Evolutionary conservation across 164 flowering plant genomes (phyloP), one percentile per base, ranked within the genome.

Genomic region (Taxillus chinensis): DNA sequence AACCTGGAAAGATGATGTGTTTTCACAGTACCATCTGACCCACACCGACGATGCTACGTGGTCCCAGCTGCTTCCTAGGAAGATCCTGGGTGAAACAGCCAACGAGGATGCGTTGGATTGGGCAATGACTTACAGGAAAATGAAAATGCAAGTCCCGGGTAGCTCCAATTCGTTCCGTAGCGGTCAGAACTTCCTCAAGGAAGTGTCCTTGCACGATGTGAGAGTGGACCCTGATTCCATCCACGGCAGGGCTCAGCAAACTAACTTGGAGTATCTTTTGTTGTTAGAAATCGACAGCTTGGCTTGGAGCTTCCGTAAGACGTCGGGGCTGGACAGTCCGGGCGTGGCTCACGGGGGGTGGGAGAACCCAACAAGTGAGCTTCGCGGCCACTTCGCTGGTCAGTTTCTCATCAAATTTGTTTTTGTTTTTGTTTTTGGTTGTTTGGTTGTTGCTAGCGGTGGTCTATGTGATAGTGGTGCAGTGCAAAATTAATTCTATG

Each of bases 351-450:
- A 88, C 67, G 89, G 83, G 39, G 98, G 98, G 0, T 93, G 97
- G 98, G 98, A 93, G 71, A 75, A 13, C 0, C 85, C 92, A 0
- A 39, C 38, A 37, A 5, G 1, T 12, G 89, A 93, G 81, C 96
- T 93, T 67, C 87, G 98, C 0, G 98, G 98, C 37, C 98, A 93
- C 76, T 93, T 93, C 71, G 96, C 90, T 14, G 97, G 98, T 86
- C 46, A 59, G 87, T 80, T 65, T 45, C 8, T 13, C 59, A 27
- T 46, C 46, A 45, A 39, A 12, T 15, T 37, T n/a, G 8, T 59
- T 13, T 45, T 6, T 10, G 4, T 27, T 14, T 4, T 1, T 15
- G 54, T 57, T 7, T 54, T 54, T 54, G 14, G 2, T 54, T 37
- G 8, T n/a, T 16, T 5, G n/a, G 8, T 52, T 4, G 3, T 1